phyloP scores from a whole-genome alignment of 1,284 basidiomycete genomes.

The Violaceomyces palustris region DNA sequence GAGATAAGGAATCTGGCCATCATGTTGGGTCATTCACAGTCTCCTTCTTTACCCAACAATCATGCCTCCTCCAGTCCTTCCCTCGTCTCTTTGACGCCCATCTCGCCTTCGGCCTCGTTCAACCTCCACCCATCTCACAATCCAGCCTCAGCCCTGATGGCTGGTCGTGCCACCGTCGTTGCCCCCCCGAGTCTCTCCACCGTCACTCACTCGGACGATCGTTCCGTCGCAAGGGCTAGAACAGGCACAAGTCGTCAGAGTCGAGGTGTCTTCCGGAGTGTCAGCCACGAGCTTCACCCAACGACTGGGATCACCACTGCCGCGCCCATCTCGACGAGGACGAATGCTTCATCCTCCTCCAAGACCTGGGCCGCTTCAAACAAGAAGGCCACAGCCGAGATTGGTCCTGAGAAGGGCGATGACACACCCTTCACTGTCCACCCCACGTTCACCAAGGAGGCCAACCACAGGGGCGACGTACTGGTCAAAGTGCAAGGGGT shows the following conservation, averaged over 20 bases:
- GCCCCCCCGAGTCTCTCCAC: constrained; percentile 13
- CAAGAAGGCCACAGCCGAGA: neutral
- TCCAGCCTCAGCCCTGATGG: constrained; percentile 10
- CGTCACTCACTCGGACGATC: constrained; percentile 11
- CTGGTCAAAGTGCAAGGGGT: constrained; percentile 20
- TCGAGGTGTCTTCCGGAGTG: too few species aligned
- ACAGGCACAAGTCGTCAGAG: too few species aligned
- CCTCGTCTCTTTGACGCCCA: too few species aligned
- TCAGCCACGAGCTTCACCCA: too few species aligned
- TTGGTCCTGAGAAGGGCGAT: neutral
- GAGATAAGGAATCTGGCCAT: too few species aligned
- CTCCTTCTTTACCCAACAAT: too few species aligned
- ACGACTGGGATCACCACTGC: too few species aligned
- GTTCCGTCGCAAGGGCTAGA: too few species aligned
- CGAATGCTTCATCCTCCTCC: constrained; percentile 14
- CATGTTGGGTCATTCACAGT: too few species aligned
- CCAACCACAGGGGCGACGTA: constrained; percentile 27
- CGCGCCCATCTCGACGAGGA: constrained; percentile 7
- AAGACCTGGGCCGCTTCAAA: constrained; percentile 6
- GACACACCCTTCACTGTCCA: constrained; percentile 17
- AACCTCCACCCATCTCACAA: too few species aligned
- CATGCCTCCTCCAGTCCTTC: too few species aligned
- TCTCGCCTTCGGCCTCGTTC: too few species aligned
- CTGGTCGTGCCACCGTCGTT: constrained; percentile 9
- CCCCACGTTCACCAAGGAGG: constrained; percentile 17